A percentile compares a stretch with the other conserved stretches of the same genome.
Conservation (phyloP, 805 yeast genomes). For the Hanseniaspora meyeri region DNA sequence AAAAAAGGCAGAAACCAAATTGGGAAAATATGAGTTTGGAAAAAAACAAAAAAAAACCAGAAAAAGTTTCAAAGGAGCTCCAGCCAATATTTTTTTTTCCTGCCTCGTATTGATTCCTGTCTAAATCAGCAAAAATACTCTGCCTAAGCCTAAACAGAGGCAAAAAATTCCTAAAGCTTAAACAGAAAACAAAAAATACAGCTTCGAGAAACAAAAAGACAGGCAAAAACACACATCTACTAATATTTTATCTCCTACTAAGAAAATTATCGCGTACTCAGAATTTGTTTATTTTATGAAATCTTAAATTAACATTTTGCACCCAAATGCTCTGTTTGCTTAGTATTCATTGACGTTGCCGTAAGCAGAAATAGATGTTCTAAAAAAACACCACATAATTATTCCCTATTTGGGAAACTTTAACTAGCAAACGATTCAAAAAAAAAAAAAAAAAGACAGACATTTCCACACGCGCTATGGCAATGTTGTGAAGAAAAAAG, state of each 20-base stretch:
- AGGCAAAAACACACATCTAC: background rate
- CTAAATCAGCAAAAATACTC: background rate
- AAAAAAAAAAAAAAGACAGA: no score
- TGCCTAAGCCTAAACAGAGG: background rate
- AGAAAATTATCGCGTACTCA: no score
- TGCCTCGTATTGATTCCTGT: background rate
- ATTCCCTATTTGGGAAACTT: background rate
- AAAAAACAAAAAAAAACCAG: background rate
- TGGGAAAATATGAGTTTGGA: background rate
- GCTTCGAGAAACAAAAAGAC: background rate
- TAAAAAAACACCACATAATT: no score
- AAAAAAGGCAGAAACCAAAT: background rate
- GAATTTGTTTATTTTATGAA: no score
- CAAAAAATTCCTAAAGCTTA: no score
- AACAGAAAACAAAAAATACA: background rate
- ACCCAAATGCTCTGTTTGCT: background rate
- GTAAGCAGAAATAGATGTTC: no score
- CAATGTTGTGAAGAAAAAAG: no score
- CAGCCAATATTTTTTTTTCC: background rate
- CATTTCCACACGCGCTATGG: background rate
- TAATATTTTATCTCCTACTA: background rate
- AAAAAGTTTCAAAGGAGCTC: background rate
- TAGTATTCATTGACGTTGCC: no score
- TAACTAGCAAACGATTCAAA: background rate
- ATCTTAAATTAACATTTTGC: no score